Evolutionary conservation across 257 asterid genomes (phyloP).

Genomic region (Nicotiana noctiflora): DNA sequence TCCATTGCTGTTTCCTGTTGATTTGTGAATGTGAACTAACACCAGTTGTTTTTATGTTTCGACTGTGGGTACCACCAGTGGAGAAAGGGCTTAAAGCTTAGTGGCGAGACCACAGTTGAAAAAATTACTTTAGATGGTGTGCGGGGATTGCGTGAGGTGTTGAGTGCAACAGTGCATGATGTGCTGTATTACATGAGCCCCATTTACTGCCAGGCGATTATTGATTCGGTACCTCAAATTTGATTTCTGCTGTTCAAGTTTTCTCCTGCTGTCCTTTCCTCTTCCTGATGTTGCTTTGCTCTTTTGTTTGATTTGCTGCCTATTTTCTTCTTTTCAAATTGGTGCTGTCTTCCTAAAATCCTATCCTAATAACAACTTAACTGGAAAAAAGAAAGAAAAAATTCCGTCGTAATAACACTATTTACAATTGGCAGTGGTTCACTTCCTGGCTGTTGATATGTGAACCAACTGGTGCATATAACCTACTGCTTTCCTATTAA

Average conservation of each 20-base stretch:
- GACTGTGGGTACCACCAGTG: constrained; percentile 46
- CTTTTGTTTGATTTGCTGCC: not conserved
- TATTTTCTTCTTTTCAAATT: not conserved
- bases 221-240: constrained; percentile 61
- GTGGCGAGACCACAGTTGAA: constrained; percentile 93
- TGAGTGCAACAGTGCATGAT: constrained; percentile 98
- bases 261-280: not conserved
- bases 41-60: not conserved
- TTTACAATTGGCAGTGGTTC: not conserved
- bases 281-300: not conserved
- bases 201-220: constrained; percentile 88
- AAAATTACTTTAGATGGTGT: constrained; percentile 89
- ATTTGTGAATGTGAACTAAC: not conserved
- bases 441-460: not conserved
- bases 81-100: constrained; percentile 89
- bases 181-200: constrained; percentile 99
- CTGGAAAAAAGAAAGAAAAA: no score
- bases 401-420: not conserved
- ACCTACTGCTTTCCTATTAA: not conserved
- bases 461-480: not conserved
- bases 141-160: constrained; percentile 78
- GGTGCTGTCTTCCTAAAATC: not conserved
- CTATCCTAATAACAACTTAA: not conserved
- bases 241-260: constrained; percentile 5
- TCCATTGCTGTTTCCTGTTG: not conserved